A percentile compares a stretch with the other conserved stretches of the same genome.
Conservation (phyloP, 2,329 filamentous ascomycete genomes). For the Aschersonia sp. region DNA sequence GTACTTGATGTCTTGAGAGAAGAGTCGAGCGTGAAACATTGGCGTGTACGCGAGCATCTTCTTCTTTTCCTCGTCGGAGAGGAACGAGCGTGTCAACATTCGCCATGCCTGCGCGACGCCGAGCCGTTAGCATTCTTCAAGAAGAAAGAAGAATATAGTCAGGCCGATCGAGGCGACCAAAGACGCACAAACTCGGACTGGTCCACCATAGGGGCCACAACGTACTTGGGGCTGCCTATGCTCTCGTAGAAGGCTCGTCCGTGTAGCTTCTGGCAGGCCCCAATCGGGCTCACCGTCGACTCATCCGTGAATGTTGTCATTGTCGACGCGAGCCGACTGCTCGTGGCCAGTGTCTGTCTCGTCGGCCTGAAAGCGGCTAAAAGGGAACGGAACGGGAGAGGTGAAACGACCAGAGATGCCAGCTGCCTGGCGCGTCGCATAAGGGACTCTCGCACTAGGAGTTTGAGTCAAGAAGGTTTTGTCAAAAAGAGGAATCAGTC, state of each 20-base stretch:
- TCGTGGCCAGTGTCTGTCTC: too few species aligned
- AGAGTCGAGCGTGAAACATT: slow-evolving; percentile 91
- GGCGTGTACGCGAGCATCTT: slow-evolving; percentile 79
- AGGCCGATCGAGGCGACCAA: too few species aligned
- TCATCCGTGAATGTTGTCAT: slow-evolving; percentile 13
- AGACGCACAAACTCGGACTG: slow-evolving; percentile 84
- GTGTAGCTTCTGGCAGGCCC: slow-evolving; percentile 49
- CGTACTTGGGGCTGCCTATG: slow-evolving; percentile 78
- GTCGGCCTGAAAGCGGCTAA: too few species aligned
- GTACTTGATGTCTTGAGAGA: slow-evolving; percentile 62
- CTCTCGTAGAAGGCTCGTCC: slow-evolving; percentile 90
- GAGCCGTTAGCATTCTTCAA: background rate
- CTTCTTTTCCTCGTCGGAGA: slow-evolving; percentile 48
- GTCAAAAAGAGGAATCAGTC: too few species aligned
- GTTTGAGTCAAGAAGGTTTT: too few species aligned
- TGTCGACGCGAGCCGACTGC: slow-evolving; percentile 5
- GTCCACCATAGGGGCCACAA: slow-evolving; percentile 96
- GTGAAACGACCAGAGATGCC: too few species aligned
- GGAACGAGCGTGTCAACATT: slow-evolving; percentile 86
- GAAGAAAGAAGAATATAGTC: background rate
- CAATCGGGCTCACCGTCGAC: slow-evolving; percentile 4
- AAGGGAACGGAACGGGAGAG: too few species aligned
- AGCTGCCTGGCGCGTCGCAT: slow-evolving; percentile 4
- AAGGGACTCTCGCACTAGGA: too few species aligned
- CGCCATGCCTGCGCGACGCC: slow-evolving; percentile 64